Base-by-base conservation (phyloP, 495 filamentous ascomycete genomes). In the Bryoglossum gracile region DNA sequence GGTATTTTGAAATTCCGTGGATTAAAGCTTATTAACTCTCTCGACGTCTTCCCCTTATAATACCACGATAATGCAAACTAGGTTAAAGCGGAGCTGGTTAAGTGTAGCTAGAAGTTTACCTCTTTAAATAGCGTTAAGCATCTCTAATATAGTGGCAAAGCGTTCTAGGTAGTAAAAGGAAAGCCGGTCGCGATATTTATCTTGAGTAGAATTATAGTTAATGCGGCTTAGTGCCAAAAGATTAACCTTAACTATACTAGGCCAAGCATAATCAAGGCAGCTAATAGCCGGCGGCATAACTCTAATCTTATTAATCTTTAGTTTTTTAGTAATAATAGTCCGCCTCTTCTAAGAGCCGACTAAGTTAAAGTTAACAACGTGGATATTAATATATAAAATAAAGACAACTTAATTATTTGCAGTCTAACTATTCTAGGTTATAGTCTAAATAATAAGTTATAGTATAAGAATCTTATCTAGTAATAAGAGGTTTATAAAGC, bases 1-100 rank as follows among this genome's bases (percentile, higher is more conserved):
- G 42, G 34, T 6, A 56, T 66, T 38, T 18, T 46, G 19, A 65
- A 68, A 62, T 67, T 64, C 35, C 49, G 41, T 4, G 57, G 61
- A 18, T 56, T 47, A 48, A 61, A 61, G 47, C 51, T 19, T 18
- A 64, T 65, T 45, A 53, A 54, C 41, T 53, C 35, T 4, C 55
- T 67, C 26, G 39, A 60, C 23, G 61, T 53, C n/a, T 64, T 58
- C 48, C 61, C 61, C 45, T 55, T 69, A 22, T 41, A 48, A 13
- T 47, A 64, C 40, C 40, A 64, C 50, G 23, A 37, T 16, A 55
- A 36, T 17, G 33, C 60, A 39, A n/a, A 60, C 37, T 17, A 54
- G 22, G 30, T 56, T 35, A 48, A 24, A 32, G 51, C 55, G 38
- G 17, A 52, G 25, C 40, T 62, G 21, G 33, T 65, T 33, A 51